phyloP scores from a whole-genome alignment of 176 grass and related monocot species.

The Secale cereale region DNA sequence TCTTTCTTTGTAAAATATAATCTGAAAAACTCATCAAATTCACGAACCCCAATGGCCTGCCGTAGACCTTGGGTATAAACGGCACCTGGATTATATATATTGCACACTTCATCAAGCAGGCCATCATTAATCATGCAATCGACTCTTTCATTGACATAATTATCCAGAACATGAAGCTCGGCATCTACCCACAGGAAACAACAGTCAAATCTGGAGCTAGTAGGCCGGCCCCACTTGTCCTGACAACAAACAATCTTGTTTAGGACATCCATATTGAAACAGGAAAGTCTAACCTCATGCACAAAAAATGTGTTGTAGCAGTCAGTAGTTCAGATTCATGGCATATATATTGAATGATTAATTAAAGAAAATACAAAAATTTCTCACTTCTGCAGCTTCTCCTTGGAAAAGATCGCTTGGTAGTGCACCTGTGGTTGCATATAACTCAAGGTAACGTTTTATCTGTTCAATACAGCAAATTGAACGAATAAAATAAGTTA shows the following conservation, averaged over 20 bases:
- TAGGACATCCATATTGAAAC: slow-evolving; percentile 9
- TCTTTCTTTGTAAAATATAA: slow-evolving; percentile 43
- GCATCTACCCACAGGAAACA: slow-evolving; percentile 96
- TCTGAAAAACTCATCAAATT: slow-evolving; percentile 81
- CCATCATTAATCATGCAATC: slow-evolving; percentile 78
- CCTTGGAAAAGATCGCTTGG: slow-evolving; percentile 88
- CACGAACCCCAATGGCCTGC: slow-evolving; percentile 90
- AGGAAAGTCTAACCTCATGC: neutral
- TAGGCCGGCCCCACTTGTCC: slow-evolving; percentile 71
- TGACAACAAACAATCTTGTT: slow-evolving; percentile 40
- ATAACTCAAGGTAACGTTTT: slow-evolving; percentile 73
- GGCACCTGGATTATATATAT: slow-evolving; percentile 63
- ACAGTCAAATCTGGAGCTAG: slow-evolving; percentile 70
- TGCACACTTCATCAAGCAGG: slow-evolving; percentile 67
- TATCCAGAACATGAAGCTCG: slow-evolving; percentile 63
- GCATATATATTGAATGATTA: neutral
- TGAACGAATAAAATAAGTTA: neutral
- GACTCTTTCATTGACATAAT: slow-evolving; percentile 71
- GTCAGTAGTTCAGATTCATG: neutral
- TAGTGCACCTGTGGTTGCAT: slow-evolving; percentile 55
- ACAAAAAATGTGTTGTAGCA: neutral
- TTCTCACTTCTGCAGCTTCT: slow-evolving; percentile 56
- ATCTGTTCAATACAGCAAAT: slow-evolving; percentile 51
- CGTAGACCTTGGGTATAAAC: slow-evolving; percentile 71
- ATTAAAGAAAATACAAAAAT: neutral